Evolutionary conservation across 306 rosid species (phyloP), one percentile per base, ranked within the genome.

Genomic region (Alnus rubra): DNA sequence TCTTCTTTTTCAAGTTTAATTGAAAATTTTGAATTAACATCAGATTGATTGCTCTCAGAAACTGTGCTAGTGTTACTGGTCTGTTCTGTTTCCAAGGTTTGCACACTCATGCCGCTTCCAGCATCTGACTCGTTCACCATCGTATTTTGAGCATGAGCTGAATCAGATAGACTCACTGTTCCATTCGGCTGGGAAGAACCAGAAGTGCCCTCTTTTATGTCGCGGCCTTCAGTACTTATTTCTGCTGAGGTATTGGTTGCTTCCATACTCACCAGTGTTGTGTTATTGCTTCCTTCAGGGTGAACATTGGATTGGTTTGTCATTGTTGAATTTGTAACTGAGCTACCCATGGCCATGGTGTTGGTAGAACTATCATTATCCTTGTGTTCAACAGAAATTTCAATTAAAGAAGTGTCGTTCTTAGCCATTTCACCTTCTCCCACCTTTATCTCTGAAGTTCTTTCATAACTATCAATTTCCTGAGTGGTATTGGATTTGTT

Each of bases 161-260:
- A 73, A 55, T 75, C 74, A 49, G 59, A 45, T 77, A 28, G 55
- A 14, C 75, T 48, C 73, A 73, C 80, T 8, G 75, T 76, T 53
- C 58, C 78, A 45, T 83, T 87, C 74, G 71, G 84, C 70, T 71
- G 88, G 60, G 90, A 80, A 49, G 91, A 82, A 82, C 44, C 75
- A 8, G 74, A 48, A 2, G 35, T 77, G 80, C 75, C 58, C 60
- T 14, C 80, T 4, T 83, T 73, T 23, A 28, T 7, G 72, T 58
- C 63, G 31, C 14, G 70, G 62, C 76, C 75, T 73, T 80, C 87
- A n/a, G 78, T 47, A 53, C 39, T 75, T 55, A 58, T 60, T 59
- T 30, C 33, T 6, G 82, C 49, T 31, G 76, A 73, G 83, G 77
- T 81, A 84, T 69, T 78, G 78, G 55, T 86, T 64, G 83, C 77